Evolutionary conservation across 2,329 filamentous ascomycete genomes (phyloP).

Genomic region (Venturia oleaginea): DNA sequence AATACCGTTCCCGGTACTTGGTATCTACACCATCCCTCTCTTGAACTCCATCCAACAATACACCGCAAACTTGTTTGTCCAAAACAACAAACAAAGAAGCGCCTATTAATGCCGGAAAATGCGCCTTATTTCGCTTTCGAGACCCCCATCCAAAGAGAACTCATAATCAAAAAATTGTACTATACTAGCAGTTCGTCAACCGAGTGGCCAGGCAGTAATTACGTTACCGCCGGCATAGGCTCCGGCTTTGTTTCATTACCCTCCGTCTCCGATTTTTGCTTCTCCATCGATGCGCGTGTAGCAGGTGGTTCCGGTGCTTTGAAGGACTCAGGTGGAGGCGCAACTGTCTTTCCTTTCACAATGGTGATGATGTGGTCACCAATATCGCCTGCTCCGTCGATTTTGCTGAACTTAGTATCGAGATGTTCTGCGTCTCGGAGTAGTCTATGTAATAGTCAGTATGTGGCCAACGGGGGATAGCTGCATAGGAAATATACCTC

Average conservation of each 20-base stretch:
- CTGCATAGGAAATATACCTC: slow-evolving; percentile 46
- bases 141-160: not conserved
- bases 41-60: not conserved
- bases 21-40: not conserved
- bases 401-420: slow-evolving; percentile 58
- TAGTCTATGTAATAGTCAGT: slow-evolving; percentile 47
- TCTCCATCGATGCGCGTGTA: not conserved
- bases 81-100: not conserved
- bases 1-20: not conserved
- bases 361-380: slow-evolving; percentile 60
- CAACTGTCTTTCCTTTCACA: slow-evolving; percentile 47
- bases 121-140: not conserved
- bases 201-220: not conserved
- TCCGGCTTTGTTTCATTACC: not conserved
- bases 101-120: not conserved
- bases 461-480: slow-evolving; percentile 14
- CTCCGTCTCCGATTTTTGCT: not conserved
- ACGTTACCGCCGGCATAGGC: not conserved
- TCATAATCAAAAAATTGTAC: not conserved
- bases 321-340: not conserved
- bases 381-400: slow-evolving; percentile 69
- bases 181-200: not conserved
- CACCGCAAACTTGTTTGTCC: not conserved
- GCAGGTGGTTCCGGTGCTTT: not conserved
- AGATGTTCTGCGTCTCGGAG: slow-evolving; percentile 68